A percentile compares a stretch with the other conserved stretches of the same genome.
phyloP scores from a whole-genome alignment of 116 monocot species.

The Trichopus zeylanicus region DNA sequence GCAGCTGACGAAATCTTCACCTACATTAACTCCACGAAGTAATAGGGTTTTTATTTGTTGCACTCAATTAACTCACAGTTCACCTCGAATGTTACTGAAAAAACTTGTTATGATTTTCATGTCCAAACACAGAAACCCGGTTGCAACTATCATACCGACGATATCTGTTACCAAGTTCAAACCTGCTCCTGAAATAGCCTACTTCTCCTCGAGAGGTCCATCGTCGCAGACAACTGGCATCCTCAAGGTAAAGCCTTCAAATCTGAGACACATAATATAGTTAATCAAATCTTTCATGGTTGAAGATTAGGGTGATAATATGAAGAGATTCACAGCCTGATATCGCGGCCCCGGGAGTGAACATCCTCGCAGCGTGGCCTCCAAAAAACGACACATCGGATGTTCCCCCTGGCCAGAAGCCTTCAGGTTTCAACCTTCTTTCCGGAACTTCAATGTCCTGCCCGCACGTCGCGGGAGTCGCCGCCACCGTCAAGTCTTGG shows the following conservation, averaged over 20 bases:
- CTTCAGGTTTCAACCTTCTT: conserved; percentile 50
- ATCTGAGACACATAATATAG: no score
- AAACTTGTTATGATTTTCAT: no score
- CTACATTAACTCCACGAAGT: conserved; percentile 74
- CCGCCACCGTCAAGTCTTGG: conserved; percentile 52
- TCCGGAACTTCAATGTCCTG: conserved; percentile 90
- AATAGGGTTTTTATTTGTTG: not conserved
- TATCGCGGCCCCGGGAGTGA: conserved; percentile 74
- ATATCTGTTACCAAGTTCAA: conserved; percentile 41
- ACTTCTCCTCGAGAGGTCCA: conserved; percentile 80
- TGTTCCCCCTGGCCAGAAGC: conserved; percentile 43
- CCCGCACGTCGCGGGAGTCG: conserved; percentile 67
- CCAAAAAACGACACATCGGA: conserved; percentile 17
- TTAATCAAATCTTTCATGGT: not conserved
- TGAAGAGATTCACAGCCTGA: conserved; percentile 39
- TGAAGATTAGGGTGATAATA: not conserved
- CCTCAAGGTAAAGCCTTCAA: conserved; percentile 31
- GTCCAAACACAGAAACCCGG: conserved; percentile 33
- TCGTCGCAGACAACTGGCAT: conserved; percentile 38
- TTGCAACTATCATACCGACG: conserved; percentile 65
- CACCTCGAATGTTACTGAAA: not conserved
- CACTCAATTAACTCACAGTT: not conserved
- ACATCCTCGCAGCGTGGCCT: conserved; percentile 83
- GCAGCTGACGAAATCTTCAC: conserved; percentile 30
- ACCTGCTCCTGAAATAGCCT: conserved; percentile 72